Percentiles rank a stretch among this genome's conserved stretches.
phyloP scores from a whole-genome alignment of 768 basidiomycete genomes.

The Pleurotus pulmonarius region DNA sequence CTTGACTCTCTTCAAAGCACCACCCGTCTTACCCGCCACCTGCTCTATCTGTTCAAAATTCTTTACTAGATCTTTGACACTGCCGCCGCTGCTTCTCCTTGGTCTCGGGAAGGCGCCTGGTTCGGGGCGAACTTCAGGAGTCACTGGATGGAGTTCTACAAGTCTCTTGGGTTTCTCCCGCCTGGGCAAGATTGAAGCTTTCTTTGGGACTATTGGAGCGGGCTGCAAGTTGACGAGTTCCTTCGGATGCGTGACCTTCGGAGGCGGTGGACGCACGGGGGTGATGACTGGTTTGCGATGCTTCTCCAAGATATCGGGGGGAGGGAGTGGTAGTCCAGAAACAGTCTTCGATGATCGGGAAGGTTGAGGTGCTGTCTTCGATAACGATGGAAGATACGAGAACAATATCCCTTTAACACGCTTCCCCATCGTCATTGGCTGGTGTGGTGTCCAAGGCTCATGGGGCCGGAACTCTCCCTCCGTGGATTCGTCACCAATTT shows the following conservation, averaged over 20 bases:
- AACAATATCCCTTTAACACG: conserved; percentile 56
- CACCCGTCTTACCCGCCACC: conserved; percentile 22
- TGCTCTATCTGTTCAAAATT: conserved; percentile 47
- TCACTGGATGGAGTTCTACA: conserved; percentile 50
- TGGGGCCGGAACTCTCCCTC: not conserved
- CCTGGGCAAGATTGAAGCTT: conserved; percentile 41
- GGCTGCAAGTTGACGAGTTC: conserved; percentile 63
- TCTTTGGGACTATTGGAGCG: conserved; percentile 37
- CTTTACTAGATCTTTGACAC: conserved; percentile 70
- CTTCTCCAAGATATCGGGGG: conserved; percentile 45
- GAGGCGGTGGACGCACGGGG: conserved; percentile 47
- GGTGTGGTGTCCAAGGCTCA: conserved; percentile 10
- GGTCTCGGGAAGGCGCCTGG: conserved; percentile 22
- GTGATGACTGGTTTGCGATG: conserved; percentile 55
- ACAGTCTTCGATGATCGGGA: conserved; percentile 17
- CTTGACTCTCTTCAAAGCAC: conserved; percentile 27
- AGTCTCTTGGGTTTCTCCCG: conserved; percentile 37
- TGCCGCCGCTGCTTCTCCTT: conserved; percentile 63
- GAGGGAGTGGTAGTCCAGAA: conserved; percentile 53
- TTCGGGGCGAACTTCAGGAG: conserved; percentile 21
- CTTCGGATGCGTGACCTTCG: conserved; percentile 50
- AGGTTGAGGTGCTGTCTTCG: conserved; percentile 28
- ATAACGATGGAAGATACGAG: conserved; percentile 55
- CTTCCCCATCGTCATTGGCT: conserved; percentile 36
- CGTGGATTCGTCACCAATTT: not conserved